phyloP scores from a whole-genome alignment of 495 filamentous ascomycete species.

The Sporormia fimetaria region DNA sequence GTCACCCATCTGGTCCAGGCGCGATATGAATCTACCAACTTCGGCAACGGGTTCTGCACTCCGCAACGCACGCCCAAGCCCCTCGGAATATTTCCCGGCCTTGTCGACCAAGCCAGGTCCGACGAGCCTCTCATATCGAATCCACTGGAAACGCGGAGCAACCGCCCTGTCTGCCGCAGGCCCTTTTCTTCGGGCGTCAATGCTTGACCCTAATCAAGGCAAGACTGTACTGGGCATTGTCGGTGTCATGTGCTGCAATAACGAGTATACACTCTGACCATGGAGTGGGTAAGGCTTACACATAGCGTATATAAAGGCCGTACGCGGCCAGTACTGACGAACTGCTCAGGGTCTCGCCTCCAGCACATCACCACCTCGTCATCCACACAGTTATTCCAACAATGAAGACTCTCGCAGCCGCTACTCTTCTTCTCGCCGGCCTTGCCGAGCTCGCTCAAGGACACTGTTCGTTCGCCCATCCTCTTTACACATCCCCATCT shows the following conservation, averaged over 20 bases:
- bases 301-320: conserved; percentile 6
- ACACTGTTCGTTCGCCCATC: conserved; percentile 12
- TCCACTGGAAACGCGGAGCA: too few species aligned
- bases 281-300: background rate
- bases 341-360: too few species aligned
- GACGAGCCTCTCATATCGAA: too few species aligned
- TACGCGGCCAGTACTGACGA: background rate
- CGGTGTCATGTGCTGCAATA: conserved; percentile 1
- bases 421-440: conserved; percentile 10
- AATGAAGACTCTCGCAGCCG: conserved; percentile 23
- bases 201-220: conserved; percentile 13
- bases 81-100: background rate
- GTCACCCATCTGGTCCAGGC: conserved; percentile 13
- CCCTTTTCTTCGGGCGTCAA: conserved; percentile 13
- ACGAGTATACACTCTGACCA: conserved; percentile 6
- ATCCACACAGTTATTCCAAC: background rate
- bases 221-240: too few species aligned
- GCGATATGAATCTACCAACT: background rate
- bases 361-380: background rate
- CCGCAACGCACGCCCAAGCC: background rate
- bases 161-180: too few species aligned
- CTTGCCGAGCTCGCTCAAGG: conserved; percentile 18
- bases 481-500: background rate
- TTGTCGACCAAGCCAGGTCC: background rate
- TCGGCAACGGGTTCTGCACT: conserved; percentile 7